Base-by-base conservation (phyloP, 768 basidiomycete species). In the Russula abietina region DNA sequence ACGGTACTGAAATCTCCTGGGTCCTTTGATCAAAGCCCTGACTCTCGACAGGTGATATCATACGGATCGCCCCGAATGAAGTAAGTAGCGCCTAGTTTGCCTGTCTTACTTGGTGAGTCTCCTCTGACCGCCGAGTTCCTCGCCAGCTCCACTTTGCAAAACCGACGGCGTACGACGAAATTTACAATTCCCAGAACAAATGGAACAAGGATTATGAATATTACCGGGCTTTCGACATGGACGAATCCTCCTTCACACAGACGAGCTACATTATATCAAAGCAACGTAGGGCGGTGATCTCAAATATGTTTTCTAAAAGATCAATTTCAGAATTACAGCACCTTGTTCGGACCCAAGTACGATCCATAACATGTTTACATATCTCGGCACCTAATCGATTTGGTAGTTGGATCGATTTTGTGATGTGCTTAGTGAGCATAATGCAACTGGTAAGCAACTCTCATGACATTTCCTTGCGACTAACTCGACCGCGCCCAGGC, bases 181-280 rank as follows among this genome's bases (percentile, higher is more conserved):
- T 64, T 4, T 64, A 64, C 48, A 61, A 51, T 26, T 32, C 9
- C 0, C 63, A 64, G 28, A 64, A 64, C 51, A 72, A 69, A 41
- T 74, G 78, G 61, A 70, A 72, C 28, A 81, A 81, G 62, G 77
- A 79, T n/a, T 65, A 73, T 26, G 38, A 51, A 5, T 74, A 76
- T 53, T 80, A 80, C 58, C 57, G 61, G 22, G 73, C 71, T 55
- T 79, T 79, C 65, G 73, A 72, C 11, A 69, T 70, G n/a, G 68
- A 71, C 26, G 68, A 70, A 26, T 75, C 77, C 4, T 71, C 74
- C 2, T 77, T 80, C 51, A 73, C 74, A 28, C 69, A 73, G 9
- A 70, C 71, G 16, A 72, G 76, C 59, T 75, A 76, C n/a, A 67
- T 66, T 9, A 70, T 71, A 32, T 72, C 75, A n/a, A 77, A 70